phyloP scores from a whole-genome alignment of 768 basidiomycete species.

The Boletus rex-veris region DNA sequence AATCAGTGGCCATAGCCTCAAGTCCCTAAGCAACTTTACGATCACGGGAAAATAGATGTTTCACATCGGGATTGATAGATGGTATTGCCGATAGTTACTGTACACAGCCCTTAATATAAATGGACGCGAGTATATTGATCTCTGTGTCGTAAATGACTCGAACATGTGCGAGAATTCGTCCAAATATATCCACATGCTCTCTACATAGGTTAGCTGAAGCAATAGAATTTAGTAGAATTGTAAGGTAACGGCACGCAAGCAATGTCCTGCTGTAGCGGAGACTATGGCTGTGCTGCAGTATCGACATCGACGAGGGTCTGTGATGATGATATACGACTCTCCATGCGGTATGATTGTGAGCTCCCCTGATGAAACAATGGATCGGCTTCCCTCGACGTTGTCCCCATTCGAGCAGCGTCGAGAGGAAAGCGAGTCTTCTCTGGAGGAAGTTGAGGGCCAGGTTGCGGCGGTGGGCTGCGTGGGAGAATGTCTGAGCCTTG shows the following conservation, averaged over 20 bases:
- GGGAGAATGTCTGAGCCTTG: slow-evolving; percentile 29
- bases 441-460: slow-evolving; percentile 29
- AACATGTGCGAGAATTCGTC: slow-evolving; percentile 9
- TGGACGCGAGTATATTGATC: neutral
- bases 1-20: slow-evolving; percentile 33
- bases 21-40: neutral
- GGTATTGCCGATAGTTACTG: neutral
- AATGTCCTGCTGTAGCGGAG: slow-evolving; percentile 6
- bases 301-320: slow-evolving; percentile 31
- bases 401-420: slow-evolving; percentile 35
- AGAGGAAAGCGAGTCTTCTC: slow-evolving; percentile 45
- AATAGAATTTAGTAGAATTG: slow-evolving; percentile 27
- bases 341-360: slow-evolving; percentile 29
- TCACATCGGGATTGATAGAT: slow-evolving; percentile 4
- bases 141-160: slow-evolving; percentile 7
- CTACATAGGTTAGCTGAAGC: slow-evolving; percentile 31
- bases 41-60: neutral
- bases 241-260: slow-evolving; percentile 20
- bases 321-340: slow-evolving; percentile 27
- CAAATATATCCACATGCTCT: slow-evolving; percentile 20
- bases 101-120: slow-evolving; percentile 2
- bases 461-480: slow-evolving; percentile 32
- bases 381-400: slow-evolving; percentile 19
- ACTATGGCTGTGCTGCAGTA: slow-evolving; percentile 20
- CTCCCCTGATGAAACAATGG: slow-evolving; percentile 24